phyloP scores from a whole-genome alignment of 164 flowering plant genomes.

The Sextonia rubra region DNA sequence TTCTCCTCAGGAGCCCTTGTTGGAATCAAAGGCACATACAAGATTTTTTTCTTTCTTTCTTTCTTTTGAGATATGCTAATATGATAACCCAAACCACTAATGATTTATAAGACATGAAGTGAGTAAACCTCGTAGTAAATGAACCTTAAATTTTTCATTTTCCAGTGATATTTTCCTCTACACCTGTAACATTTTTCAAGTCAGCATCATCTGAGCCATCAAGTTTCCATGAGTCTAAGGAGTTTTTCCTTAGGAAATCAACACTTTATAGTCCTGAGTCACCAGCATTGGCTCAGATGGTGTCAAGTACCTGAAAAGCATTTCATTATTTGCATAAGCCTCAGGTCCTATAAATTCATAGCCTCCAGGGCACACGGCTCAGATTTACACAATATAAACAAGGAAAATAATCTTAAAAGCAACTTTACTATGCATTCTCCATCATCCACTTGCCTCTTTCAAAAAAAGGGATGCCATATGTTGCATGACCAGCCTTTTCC shows the following conservation, averaged over 20 bases:
- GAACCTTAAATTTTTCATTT: too few relatives aligned
- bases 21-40: too few relatives aligned
- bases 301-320: slow-evolving; percentile 26
- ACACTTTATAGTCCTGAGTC: slow-evolving; percentile 77
- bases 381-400: background rate
- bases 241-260: slow-evolving; percentile 52
- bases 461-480: slow-evolving; percentile 60
- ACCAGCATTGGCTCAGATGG: slow-evolving; percentile 49
- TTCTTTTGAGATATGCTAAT: too few relatives aligned
- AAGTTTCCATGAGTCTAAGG: slow-evolving; percentile 76
- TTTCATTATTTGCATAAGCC: background rate
- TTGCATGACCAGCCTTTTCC: slow-evolving; percentile 61
- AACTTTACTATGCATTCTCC: background rate
- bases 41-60: too few relatives aligned
- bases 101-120: too few relatives aligned
- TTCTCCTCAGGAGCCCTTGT: too few relatives aligned
- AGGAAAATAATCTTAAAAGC: background rate
- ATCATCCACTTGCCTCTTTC: slow-evolving; percentile 56
- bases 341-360: background rate
- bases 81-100: too few relatives aligned
- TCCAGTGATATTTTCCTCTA: slow-evolving; percentile 43
- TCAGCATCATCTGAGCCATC: slow-evolving; percentile 37
- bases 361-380: background rate
- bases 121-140: too few relatives aligned
- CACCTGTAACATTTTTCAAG: slow-evolving; percentile 23